Conservation (phyloP, 1,284 basidiomycete species). For the Cystobasidiaceae sp. region DNA sequence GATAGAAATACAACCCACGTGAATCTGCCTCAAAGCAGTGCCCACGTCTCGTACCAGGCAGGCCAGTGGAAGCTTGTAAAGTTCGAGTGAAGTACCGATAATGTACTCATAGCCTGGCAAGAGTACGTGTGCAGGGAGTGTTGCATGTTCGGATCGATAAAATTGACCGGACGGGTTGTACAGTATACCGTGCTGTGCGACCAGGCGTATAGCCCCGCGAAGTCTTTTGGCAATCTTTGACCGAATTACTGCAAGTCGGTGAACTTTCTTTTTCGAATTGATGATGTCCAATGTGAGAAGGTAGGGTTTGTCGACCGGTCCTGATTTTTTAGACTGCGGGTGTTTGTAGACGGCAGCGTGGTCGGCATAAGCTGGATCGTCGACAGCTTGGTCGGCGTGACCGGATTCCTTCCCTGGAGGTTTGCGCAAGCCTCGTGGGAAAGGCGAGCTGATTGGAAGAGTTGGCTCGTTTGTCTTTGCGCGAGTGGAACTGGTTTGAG, state of each 20-base stretch:
- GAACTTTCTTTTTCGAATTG: constrained; percentile 34
- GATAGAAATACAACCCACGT: constrained; percentile 31
- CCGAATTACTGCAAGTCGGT: constrained; percentile 35
- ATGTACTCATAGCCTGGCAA: constrained; percentile 36
- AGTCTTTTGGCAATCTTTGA: constrained; percentile 33
- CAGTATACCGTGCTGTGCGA: constrained; percentile 34
- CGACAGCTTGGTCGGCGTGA: too few species aligned
- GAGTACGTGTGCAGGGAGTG: constrained; percentile 33
- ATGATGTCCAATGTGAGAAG: constrained; percentile 35
- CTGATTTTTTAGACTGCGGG: not conserved
- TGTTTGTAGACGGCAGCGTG: not conserved
- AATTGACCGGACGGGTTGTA: not conserved
- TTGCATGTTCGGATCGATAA: not conserved
- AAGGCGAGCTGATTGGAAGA: too few species aligned
- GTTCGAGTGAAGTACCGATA: constrained; percentile 32
- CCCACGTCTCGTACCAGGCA: constrained; percentile 29
- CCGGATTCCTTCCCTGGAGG: too few species aligned
- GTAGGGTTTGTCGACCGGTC: constrained; percentile 26
- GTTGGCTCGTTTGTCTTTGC: too few species aligned
- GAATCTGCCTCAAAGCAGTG: constrained; percentile 17
- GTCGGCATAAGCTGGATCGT: too few species aligned
- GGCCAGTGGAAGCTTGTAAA: constrained; percentile 33
- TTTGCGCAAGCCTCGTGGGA: too few species aligned
- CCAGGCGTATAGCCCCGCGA: constrained; percentile 34
- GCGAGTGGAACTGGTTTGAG: too few species aligned